Percentiles rank a stretch among this genome's conserved stretches.
Evolutionary conservation across 805 yeast genomes (phyloP).

Genomic region (Lipomyces orientalis): DNA sequence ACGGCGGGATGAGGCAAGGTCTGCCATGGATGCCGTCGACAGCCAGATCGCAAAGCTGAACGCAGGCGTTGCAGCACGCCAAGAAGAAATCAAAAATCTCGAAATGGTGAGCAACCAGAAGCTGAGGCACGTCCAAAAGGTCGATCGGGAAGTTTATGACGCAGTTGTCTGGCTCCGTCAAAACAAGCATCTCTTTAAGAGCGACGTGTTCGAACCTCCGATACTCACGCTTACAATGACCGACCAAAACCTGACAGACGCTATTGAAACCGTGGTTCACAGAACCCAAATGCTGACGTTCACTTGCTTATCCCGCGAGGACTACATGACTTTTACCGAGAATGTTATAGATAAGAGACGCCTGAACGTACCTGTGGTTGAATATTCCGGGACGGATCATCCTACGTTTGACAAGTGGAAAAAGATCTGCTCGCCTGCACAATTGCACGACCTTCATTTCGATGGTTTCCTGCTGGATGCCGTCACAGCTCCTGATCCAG

Average conservation of each 20-base stretch:
- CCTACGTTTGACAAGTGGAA: constrained; percentile 38
- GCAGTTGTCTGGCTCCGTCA: constrained; percentile 54
- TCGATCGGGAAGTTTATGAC: constrained; percentile 47
- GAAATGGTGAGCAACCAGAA: constrained; percentile 13
- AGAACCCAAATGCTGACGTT: constrained; percentile 62
- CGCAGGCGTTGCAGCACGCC: background rate
- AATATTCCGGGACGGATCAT: constrained; percentile 41
- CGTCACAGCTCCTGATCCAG: constrained; percentile 72
- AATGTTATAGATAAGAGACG: constrained; percentile 50
- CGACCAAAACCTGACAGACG: constrained; percentile 57
- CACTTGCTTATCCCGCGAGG: constrained; percentile 60
- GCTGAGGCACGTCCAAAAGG: constrained; percentile 5
- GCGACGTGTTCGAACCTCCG: constrained; percentile 73
- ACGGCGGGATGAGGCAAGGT: background rate
- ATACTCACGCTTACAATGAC: constrained; percentile 63
- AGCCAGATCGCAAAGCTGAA: background rate
- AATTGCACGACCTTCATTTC: constrained; percentile 63
- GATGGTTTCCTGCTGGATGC: constrained; percentile 80
- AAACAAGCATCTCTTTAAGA: constrained; percentile 47
- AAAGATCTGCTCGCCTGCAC: constrained; percentile 40
- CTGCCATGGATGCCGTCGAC: constrained; percentile 4
- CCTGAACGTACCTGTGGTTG: constrained; percentile 61
- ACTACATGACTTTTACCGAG: constrained; percentile 55
- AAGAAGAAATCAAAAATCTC: background rate
- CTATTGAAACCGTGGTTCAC: constrained; percentile 63